phyloP scores from a whole-genome alignment of 2,329 filamentous ascomycete species.

The Epicoccum nigrum region DNA sequence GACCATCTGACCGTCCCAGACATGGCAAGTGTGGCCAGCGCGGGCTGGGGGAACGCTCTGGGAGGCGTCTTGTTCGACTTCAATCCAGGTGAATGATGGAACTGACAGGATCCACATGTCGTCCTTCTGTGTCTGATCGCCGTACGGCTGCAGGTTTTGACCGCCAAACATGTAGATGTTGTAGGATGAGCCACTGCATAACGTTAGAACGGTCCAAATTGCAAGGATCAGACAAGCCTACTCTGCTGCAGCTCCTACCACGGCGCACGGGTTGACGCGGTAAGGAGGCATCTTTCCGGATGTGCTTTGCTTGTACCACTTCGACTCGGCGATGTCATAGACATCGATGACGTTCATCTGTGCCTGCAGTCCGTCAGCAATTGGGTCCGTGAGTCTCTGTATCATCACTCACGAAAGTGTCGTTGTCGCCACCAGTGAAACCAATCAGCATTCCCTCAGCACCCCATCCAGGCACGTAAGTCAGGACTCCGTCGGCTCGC shows the following conservation, averaged over 20 bases:
- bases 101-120: constrained; percentile 82
- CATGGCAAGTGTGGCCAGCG: constrained; percentile 76
- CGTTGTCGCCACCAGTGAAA: constrained; percentile 74
- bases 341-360: constrained; percentile 77
- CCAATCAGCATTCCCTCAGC: constrained; percentile 76
- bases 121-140: constrained; percentile 64
- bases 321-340: constrained; percentile 74
- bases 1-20: constrained; percentile 82
- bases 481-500: constrained; percentile 73
- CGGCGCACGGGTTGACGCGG: constrained; percentile 71
- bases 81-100: constrained; percentile 80
- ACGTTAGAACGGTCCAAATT: constrained; percentile 13
- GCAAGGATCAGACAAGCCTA: constrained; percentile 24
- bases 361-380: constrained; percentile 49
- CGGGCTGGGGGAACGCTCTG: constrained; percentile 62
- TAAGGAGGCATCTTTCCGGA: constrained; percentile 63
- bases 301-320: constrained; percentile 78
- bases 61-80: constrained; percentile 59
- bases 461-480: constrained; percentile 79
- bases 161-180: constrained; percentile 81
- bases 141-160: constrained; percentile 71
- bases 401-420: constrained; percentile 63
- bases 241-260: constrained; percentile 74
- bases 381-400: background rate
- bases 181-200: constrained; percentile 67